Percentiles rank a stretch among this genome's conserved stretches.
These are phyloP conservation scores for Aspergillus costaricaensis DNA, from an alignment of 2,329 filamentous ascomycete species.

Conservation along the genomic window DNA sequence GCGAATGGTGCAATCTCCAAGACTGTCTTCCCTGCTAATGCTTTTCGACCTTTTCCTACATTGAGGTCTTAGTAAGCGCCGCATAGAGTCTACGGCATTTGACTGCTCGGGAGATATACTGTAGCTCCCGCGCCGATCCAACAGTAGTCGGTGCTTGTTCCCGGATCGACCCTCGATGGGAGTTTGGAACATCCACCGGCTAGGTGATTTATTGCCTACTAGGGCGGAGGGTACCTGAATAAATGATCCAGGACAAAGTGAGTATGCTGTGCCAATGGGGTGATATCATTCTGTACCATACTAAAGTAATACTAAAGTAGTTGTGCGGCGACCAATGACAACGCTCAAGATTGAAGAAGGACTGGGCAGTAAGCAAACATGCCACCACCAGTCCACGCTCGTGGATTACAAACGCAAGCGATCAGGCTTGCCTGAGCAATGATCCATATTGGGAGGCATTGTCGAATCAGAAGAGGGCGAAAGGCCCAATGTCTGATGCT, in stretches of 20 bases:
- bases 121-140: background rate
- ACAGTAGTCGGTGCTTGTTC: background rate
- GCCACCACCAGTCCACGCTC: background rate
- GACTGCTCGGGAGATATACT: background rate
- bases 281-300: too few relatives aligned
- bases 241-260: background rate
- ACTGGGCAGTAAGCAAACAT: background rate
- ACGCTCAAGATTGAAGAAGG: background rate
- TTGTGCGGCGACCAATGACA: background rate
- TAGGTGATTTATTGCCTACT: background rate
- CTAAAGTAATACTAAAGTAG: too few relatives aligned
- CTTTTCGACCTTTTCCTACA: too few relatives aligned
- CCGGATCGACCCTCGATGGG: background rate
- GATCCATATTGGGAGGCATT: background rate
- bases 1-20: too few relatives aligned
- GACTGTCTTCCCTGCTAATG: too few relatives aligned
- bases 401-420: constrained; percentile 5
- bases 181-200: too few relatives aligned
- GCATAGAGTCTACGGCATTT: background rate
- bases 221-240: background rate
- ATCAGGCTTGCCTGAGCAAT: background rate
- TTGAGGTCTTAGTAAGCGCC: background rate
- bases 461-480: background rate
- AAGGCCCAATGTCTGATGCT: background rate
- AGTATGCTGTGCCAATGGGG: too few relatives aligned